Conservation (phyloP, 768 basidiomycete species). For the Amanita inopinata region DNA sequence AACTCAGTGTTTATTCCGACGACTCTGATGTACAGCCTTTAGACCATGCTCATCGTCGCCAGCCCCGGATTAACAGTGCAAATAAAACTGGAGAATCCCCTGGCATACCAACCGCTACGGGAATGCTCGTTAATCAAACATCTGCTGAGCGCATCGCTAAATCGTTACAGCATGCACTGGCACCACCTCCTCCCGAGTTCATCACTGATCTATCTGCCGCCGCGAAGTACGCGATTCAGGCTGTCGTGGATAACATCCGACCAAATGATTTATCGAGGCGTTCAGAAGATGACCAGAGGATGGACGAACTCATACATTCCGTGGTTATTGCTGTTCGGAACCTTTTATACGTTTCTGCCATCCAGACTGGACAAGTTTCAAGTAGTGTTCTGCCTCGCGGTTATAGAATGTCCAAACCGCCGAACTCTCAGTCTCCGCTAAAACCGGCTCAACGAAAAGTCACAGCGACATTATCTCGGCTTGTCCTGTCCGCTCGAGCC, state of each 20-base stretch:
- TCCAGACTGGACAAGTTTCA: slow-evolving; percentile 53
- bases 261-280: slow-evolving; percentile 32
- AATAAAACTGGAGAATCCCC: slow-evolving; percentile 11
- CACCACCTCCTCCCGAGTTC: slow-evolving; percentile 47
- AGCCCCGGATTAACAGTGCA: slow-evolving; percentile 20
- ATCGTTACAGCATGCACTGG: slow-evolving; percentile 48
- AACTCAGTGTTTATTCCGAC: slow-evolving; percentile 67
- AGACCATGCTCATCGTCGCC: slow-evolving; percentile 22
- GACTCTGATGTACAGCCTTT: slow-evolving; percentile 62
- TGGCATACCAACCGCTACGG: slow-evolving; percentile 10
- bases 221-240: slow-evolving; percentile 49
- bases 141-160: slow-evolving; percentile 61
- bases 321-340: slow-evolving; percentile 70
- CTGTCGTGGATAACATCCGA: slow-evolving; percentile 54
- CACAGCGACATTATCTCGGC: slow-evolving; percentile 79
- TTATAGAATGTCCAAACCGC: slow-evolving; percentile 31
- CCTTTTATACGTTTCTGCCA: slow-evolving; percentile 59
- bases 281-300: slow-evolving; percentile 43
- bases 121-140: slow-evolving; percentile 25
- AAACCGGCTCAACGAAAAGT: slow-evolving; percentile 81
- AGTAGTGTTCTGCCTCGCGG: slow-evolving; percentile 41
- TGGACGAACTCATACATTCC: slow-evolving; percentile 53
- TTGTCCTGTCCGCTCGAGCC: slow-evolving; percentile 86
- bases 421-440: slow-evolving; percentile 46
- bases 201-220: slow-evolving; percentile 53